Base-by-base conservation (phyloP, 2,329 filamentous ascomycete genomes). In the Diaporthe ampelina region DNA sequence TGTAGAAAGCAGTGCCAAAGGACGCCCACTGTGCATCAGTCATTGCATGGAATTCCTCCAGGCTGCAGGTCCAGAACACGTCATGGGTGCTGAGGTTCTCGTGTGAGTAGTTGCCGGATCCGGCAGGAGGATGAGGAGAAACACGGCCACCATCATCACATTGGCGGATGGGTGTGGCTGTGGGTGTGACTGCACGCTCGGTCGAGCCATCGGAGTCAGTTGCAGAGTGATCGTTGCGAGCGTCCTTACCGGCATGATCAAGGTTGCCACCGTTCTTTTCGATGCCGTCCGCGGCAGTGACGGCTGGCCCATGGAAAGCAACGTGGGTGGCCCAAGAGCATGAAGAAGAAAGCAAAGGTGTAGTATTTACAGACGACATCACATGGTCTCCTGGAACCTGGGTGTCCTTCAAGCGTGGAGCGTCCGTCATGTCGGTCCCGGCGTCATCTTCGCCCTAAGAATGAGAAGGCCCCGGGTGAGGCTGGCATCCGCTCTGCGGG, bases 1-100 rank as follows among this genome's bases (percentile, higher is more conserved):
- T 29, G 45, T 75, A 75, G 48, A 67, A 74, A 2, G 35, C 7
- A 1, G 72, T 72, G 6, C 74, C 74, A 13, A 75, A 73, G 3
- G 59, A 69, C 1, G 35, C 50, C 59, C 61, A 67, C 59, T 75
- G 74, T 10, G 26, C 24, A 5, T 71, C 67, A 4, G 50, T 59
- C 67, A 73, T 71, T 10, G 72, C 67, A 4, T 32, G 67, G 19
- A 68, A 75, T 40, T 75, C 74, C 13, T 57, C 68, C 13, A 74
- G 40, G n/a, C 59, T 59, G 43, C 73, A 63, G 1, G 67, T 72
- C 73, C 73, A 75, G 17, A 48, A 75, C 54, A 26, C n/a, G 7
- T 57, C 67, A 9, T 58, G 29, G 4, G 17, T 35, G 29, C 40
- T n/a, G 45, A 71, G 50, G 19, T 63, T 48, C 21, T 65, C 35